Conservation (phyloP, 1,284 basidiomycete species). For the Apiotrichum akiyoshidainum region DNA sequence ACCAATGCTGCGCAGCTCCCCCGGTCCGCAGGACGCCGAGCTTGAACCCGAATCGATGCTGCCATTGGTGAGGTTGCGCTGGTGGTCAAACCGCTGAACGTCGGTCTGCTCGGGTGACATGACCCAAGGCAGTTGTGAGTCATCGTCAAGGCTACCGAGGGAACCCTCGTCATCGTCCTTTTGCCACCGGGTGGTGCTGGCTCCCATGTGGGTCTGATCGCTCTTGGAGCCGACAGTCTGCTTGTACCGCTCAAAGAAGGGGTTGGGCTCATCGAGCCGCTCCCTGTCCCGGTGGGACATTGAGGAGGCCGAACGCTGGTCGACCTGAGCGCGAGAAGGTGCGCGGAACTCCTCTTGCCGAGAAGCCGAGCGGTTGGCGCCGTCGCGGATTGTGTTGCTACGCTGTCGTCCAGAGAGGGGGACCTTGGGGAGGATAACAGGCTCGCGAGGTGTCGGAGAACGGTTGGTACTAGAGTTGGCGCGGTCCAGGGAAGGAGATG, state of each 20-base stretch:
- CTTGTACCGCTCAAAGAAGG: slow-evolving; percentile 57
- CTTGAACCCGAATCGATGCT: slow-evolving; percentile 42
- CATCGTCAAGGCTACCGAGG: slow-evolving; percentile 18
- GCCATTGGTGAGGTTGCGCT: slow-evolving; percentile 30
- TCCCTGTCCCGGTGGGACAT: slow-evolving; percentile 5
- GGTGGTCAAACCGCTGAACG: slow-evolving; percentile 14
- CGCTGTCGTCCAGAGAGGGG: slow-evolving; percentile 21
- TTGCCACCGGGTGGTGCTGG: not conserved
- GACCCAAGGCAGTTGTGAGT: slow-evolving; percentile 44
- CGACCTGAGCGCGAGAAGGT: not conserved
- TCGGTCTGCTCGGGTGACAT: slow-evolving; percentile 9
- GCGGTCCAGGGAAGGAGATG: not conserved
- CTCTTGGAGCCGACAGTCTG: slow-evolving; percentile 17
- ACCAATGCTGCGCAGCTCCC: slow-evolving; percentile 16
- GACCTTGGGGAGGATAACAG: slow-evolving; percentile 25
- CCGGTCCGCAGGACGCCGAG: slow-evolving; percentile 15
- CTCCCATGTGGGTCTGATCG: slow-evolving; percentile 17
- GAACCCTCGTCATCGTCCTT: slow-evolving; percentile 21
- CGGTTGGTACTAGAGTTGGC: not conserved
- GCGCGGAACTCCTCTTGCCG: slow-evolving; percentile 9
- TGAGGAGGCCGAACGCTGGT: slow-evolving; percentile 12
- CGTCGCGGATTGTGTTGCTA: slow-evolving; percentile 1
- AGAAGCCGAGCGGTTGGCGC: not conserved
- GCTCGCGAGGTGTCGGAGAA: slow-evolving; percentile 10
- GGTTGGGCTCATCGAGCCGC: slow-evolving; percentile 16